phyloP scores from a whole-genome alignment of 2,329 filamentous ascomycete genomes.

The Pseudopithomyces chartarum region DNA sequence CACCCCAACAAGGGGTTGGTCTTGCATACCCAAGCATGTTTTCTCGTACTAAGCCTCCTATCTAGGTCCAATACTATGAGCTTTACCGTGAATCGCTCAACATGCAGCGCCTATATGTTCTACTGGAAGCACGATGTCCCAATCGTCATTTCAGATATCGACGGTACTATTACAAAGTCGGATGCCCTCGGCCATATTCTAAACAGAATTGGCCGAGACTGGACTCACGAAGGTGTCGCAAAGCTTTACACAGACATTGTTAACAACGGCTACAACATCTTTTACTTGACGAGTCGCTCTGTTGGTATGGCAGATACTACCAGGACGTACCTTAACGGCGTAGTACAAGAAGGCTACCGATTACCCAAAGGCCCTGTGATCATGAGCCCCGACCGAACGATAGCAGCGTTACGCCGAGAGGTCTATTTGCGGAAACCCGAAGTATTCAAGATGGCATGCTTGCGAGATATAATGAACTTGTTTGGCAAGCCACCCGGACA shows the following conservation, averaged over 20 bases:
- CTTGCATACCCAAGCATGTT: neutral
- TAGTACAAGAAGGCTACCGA: slow-evolving; percentile 83
- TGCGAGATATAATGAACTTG: slow-evolving; percentile 89
- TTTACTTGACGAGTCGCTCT: slow-evolving; percentile 93
- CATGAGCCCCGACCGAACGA: slow-evolving; percentile 90
- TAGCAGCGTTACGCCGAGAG: slow-evolving; percentile 88
- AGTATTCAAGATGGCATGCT: slow-evolving; percentile 98
- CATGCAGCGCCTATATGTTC: slow-evolving; percentile 90
- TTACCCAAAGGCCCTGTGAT: slow-evolving; percentile 92
- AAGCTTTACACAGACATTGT: slow-evolving; percentile 97
- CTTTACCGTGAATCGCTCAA: slow-evolving; percentile 94
- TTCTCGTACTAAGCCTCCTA: neutral
- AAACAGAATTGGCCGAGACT: slow-evolving; percentile 96
- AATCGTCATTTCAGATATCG: slow-evolving; percentile 97
- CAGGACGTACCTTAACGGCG: slow-evolving; percentile 84
- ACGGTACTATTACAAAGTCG: slow-evolving; percentile 97
- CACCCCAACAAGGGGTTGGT: neutral
- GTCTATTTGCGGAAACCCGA: slow-evolving; percentile 96
- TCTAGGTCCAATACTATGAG: slow-evolving; percentile 79
- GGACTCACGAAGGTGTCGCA: slow-evolving; percentile 95
- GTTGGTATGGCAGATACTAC: slow-evolving; percentile 94
- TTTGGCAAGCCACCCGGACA: slow-evolving; percentile 68
- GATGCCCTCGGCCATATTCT: slow-evolving; percentile 92
- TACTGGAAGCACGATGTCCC: slow-evolving; percentile 90
- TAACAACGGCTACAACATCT: slow-evolving; percentile 96